These are phyloP conservation scores for Colletotrichum graminicola DNA, from an alignment of 2,329 filamentous ascomycete species.

Conservation along the genomic window DNA sequence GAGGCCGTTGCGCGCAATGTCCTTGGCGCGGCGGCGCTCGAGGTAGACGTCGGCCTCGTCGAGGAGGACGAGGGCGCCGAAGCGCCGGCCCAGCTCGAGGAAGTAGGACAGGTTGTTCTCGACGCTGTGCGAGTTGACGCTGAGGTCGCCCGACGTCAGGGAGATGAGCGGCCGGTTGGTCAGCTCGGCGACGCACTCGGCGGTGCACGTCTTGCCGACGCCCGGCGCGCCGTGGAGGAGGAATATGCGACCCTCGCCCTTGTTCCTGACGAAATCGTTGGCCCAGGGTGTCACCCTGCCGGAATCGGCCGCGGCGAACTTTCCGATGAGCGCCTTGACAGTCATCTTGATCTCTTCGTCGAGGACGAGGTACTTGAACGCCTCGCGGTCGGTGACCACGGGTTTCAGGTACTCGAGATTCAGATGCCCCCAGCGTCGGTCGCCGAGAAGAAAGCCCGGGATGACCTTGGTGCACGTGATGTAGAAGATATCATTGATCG, in stretches of 20 bases:
- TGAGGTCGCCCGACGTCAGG: slow-evolving; percentile 63
- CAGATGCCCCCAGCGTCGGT: slow-evolving; percentile 60
- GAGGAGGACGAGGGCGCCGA: slow-evolving; percentile 65
- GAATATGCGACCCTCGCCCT: slow-evolving; percentile 64
- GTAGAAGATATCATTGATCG: slow-evolving; percentile 59
- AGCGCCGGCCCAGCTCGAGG: slow-evolving; percentile 62
- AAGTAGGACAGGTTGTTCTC: slow-evolving; percentile 61
- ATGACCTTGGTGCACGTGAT: slow-evolving; percentile 58
- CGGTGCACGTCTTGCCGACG: slow-evolving; percentile 70
- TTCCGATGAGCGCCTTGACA: slow-evolving; percentile 61
- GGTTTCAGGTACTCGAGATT: slow-evolving; percentile 55
- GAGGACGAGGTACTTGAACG: slow-evolving; percentile 64
- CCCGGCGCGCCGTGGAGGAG: slow-evolving; percentile 65
- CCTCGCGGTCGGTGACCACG: slow-evolving; percentile 59
- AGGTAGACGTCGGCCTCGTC: slow-evolving; percentile 74
- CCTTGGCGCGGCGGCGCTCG: slow-evolving; percentile 59
- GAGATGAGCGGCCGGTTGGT: slow-evolving; percentile 64
- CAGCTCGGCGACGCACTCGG: slow-evolving; percentile 66
- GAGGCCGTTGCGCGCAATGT: slow-evolving; percentile 61
- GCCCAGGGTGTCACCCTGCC: slow-evolving; percentile 59
- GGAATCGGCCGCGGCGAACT: slow-evolving; percentile 55
- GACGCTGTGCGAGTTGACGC: slow-evolving; percentile 53
- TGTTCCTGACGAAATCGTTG: slow-evolving; percentile 51
- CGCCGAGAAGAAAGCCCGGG: slow-evolving; percentile 60
- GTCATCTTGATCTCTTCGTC: slow-evolving; percentile 62